Conservation (phyloP, 768 basidiomycete genomes). For the Lentinula detonsa region DNA sequence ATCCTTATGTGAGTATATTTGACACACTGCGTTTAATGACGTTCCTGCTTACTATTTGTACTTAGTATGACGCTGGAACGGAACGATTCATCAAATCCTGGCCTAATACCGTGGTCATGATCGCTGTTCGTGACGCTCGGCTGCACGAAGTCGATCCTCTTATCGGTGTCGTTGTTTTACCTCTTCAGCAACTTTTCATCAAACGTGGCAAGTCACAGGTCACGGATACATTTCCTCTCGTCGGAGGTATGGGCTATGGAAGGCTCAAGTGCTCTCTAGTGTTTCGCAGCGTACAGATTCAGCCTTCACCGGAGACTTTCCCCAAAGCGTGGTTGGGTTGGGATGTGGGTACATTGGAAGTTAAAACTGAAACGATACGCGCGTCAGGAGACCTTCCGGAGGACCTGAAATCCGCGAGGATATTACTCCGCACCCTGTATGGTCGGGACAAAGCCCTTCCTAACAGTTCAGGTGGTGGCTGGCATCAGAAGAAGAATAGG, state of each 20-base stretch:
- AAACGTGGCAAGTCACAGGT: slow-evolving; percentile 40
- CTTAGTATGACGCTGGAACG: slow-evolving; percentile 53
- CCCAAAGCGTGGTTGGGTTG: slow-evolving; percentile 33
- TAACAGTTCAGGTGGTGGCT: slow-evolving; percentile 23
- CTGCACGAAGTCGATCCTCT: slow-evolving; percentile 60
- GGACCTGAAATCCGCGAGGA: slow-evolving; percentile 31
- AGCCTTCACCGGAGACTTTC: slow-evolving; percentile 45
- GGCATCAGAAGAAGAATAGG: slow-evolving; percentile 15
- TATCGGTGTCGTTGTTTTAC: slow-evolving; percentile 63
- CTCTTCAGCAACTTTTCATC: slow-evolving; percentile 37
- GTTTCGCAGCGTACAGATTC: slow-evolving; percentile 60
- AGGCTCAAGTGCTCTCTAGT: slow-evolving; percentile 57
- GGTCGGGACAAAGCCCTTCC: slow-evolving; percentile 31
- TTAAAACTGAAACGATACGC: slow-evolving; percentile 26
- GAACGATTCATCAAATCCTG: slow-evolving; percentile 68
- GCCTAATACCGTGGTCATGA: slow-evolving; percentile 50
- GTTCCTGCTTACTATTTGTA: neutral
- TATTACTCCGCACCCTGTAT: slow-evolving; percentile 32
- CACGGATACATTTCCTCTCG: slow-evolving; percentile 54
- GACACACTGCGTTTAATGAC: neutral
- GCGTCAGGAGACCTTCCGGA: slow-evolving; percentile 20
- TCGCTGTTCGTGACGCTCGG: slow-evolving; percentile 58
- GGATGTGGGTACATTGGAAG: slow-evolving; percentile 64
- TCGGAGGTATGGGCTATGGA: slow-evolving; percentile 66
- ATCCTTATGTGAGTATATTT: slow-evolving; percentile 33